These are phyloP conservation scores for Sporothrix brasiliensis DNA, from an alignment of 2,329 filamentous ascomycete species.

Conservation along the genomic window DNA sequence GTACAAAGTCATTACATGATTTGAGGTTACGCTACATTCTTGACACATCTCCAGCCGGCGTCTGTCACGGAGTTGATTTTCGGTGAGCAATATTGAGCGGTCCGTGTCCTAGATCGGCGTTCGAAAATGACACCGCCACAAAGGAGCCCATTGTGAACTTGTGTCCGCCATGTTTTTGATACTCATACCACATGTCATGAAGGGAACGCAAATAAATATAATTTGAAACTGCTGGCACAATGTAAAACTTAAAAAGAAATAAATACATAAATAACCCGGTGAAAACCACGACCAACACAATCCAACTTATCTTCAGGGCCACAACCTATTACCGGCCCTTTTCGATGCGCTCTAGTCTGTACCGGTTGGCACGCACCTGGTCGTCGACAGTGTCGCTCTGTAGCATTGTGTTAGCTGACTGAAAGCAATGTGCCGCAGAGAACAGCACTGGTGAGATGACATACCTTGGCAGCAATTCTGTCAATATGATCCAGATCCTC, in stretches of 20 bases:
- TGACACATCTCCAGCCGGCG: conserved; percentile 1
- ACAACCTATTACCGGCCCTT: conserved; percentile 23
- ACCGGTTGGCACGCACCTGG: conserved; percentile 62
- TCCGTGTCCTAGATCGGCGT: not conserved
- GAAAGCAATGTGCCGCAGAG: not conserved
- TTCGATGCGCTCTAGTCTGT: conserved; percentile 55
- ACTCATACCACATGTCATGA: not conserved
- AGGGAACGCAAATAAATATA: not conserved
- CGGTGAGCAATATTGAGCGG: too few relatives aligned
- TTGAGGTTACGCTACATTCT: not conserved
- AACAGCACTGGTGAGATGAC: conserved; percentile 35
- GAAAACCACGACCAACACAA: not conserved
- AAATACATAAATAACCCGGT: not conserved
- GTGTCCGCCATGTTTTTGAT: not conserved
- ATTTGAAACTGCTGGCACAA: conserved; percentile 24
- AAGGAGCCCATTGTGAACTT: not conserved
- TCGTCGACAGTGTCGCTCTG: conserved; percentile 84
- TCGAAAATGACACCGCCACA: not conserved
- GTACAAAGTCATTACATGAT: not conserved
- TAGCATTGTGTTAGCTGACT: not conserved
- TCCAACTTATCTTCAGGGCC: not conserved
- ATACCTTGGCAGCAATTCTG: conserved; percentile 75
- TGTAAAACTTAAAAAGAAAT: not conserved
- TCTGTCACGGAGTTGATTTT: not conserved
- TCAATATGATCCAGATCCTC: conserved; percentile 73